Base-by-base conservation (phyloP, 495 filamentous ascomycete genomes). In the Penicillium samsonianum region DNA sequence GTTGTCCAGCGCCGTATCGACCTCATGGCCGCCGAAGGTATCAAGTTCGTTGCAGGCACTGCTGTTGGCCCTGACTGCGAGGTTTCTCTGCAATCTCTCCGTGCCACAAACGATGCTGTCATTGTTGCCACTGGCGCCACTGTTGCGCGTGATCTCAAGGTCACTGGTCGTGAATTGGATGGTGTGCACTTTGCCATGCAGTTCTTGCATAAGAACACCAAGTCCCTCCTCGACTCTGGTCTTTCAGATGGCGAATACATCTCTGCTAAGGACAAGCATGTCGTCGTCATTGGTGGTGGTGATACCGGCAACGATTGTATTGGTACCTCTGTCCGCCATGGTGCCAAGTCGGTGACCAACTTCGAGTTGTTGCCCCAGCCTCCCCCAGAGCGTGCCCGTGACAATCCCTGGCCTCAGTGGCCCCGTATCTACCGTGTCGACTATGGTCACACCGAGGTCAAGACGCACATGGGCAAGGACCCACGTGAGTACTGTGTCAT, bases 371-470 rank as follows among this genome's bases (percentile, higher is more conserved):
- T 99, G 40, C 94, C 94, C 25, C 91, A 97, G 71, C 94, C 95
- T 63, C 93, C 92, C 10, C 85, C 90, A 62, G 89, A 96, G 82
- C 92, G 94, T 72, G 92, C 91, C 57, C 85, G 89, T 58, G 94
- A 98, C 76, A 99, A 99, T 81, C 94, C 94, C 48, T 99, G 94
- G 94, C 94, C 94, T 1, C 95, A 98, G 76, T 99, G 94, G 94
- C 94, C 94, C 22, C 90, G 93, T 66, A 94, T 99, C 74, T 98
- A 98, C 82, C 91, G 94, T 67, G 87, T 98, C 44, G 94, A 99
- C 72, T 99, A 99, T 65, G 94, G 94, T 47, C 94, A 99, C 80
- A 84, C 87, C 2, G 94, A 99, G 70, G 94, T 99, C 58, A 92
- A 94, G 74, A 93, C 95, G 57, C 94, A 97, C 76, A 91, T 92